These are phyloP conservation scores for Mycena sanguinolenta DNA, from an alignment of 768 basidiomycete species.

Conservation along the genomic window DNA sequence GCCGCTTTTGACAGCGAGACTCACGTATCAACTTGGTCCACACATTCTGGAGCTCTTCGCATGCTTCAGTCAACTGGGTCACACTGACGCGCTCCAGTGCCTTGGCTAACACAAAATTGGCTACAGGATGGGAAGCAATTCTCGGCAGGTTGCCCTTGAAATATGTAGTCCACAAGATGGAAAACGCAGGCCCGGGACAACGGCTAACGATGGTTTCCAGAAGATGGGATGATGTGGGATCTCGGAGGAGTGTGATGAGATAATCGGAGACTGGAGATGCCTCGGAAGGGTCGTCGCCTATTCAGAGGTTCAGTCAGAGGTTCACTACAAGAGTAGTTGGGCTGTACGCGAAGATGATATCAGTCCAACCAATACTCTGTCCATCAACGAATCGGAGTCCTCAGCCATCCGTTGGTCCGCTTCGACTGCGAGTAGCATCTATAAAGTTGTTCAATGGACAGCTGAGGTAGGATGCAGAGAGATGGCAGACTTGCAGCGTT, in stretches of 20 bases:
- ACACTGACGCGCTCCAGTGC: slow-evolving; percentile 74
- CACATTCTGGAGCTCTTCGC: slow-evolving; percentile 69
- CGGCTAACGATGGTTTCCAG: slow-evolving; percentile 83
- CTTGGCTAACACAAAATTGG: slow-evolving; percentile 93
- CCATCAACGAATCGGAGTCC: slow-evolving; percentile 81
- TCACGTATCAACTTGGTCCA: slow-evolving; percentile 79
- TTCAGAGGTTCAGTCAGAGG: slow-evolving; percentile 6
- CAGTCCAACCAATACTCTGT: slow-evolving; percentile 81
- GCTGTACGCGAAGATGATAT: slow-evolving; percentile 74
- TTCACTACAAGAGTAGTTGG: slow-evolving; percentile 3
- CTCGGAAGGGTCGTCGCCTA: slow-evolving; percentile 55
- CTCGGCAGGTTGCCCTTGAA: slow-evolving; percentile 80
- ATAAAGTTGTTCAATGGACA: slow-evolving; percentile 17
- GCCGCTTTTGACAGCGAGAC: slow-evolving; percentile 44
- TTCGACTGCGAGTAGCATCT: slow-evolving; percentile 91
- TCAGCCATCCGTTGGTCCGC: slow-evolving; percentile 72
- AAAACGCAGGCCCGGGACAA: slow-evolving; percentile 73
- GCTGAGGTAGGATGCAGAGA: slow-evolving; percentile 12
- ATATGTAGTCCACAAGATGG: slow-evolving; percentile 81
- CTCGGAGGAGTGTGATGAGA: slow-evolving; percentile 84
- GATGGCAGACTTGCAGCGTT: slow-evolving; percentile 69
- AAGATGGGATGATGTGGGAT: slow-evolving; percentile 90
- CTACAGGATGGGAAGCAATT: slow-evolving; percentile 88
- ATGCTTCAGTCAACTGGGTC: slow-evolving; percentile 65
- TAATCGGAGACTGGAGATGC: slow-evolving; percentile 77